Conservation (phyloP, 768 basidiomycete species). For the Tulasnella sp. region DNA sequence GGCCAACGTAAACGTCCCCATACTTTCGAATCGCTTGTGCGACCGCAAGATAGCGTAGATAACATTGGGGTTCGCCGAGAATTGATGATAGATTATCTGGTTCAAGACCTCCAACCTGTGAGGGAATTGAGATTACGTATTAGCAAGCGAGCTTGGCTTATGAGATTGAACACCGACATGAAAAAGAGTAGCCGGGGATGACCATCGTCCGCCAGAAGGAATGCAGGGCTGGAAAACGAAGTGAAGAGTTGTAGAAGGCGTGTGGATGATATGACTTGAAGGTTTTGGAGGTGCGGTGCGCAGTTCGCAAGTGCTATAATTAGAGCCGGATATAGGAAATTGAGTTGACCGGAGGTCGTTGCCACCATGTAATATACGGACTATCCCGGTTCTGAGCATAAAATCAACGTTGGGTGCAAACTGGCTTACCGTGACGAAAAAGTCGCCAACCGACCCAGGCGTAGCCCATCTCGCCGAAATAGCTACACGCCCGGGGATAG, state of each 20-base stretch:
- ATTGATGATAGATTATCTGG: conserved; percentile 61
- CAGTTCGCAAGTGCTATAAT: conserved; percentile 82
- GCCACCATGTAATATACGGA: conserved; percentile 83
- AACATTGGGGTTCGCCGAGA: conserved; percentile 74
- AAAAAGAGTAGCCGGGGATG: conserved; percentile 89
- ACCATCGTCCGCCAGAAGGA: conserved; percentile 86
- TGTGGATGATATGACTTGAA: conserved; percentile 70
- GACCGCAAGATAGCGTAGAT: conserved; percentile 75
- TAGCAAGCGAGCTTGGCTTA: background rate
- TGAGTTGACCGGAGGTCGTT: conserved; percentile 69
- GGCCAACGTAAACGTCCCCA: conserved; percentile 83
- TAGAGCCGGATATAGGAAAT: conserved; percentile 81
- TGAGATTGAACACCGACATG: conserved; percentile 40
- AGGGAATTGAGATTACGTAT: background rate
- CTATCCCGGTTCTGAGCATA: conserved; percentile 29
- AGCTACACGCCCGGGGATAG: conserved; percentile 39
- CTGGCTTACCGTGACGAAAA: conserved; percentile 64
- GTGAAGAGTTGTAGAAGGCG: conserved; percentile 79
- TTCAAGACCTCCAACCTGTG: conserved; percentile 84
- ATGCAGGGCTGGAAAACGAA: conserved; percentile 81
- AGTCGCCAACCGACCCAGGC: conserved; percentile 66
- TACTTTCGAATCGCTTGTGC: conserved; percentile 74
- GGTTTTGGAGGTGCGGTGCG: conserved; percentile 72
- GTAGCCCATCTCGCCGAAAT: conserved; percentile 68
- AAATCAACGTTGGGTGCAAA: background rate